phyloP scores from a whole-genome alignment of 768 basidiomycete species.

The Leccinum variicolor region DNA sequence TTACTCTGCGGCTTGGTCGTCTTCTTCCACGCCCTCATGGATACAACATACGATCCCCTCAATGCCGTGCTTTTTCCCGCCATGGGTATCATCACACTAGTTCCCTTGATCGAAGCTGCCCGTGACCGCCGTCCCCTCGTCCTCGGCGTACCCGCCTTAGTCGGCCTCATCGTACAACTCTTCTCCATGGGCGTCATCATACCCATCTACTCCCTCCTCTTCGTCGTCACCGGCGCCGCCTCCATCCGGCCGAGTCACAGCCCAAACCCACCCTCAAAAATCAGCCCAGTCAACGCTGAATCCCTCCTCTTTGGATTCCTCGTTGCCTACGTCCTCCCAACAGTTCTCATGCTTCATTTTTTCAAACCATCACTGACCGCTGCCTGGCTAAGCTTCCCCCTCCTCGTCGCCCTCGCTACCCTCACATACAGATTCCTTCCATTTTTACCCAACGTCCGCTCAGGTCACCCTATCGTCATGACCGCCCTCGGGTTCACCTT shows the following conservation, averaged over 20 bases:
- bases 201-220: constrained; percentile 47
- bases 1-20: constrained; percentile 42
- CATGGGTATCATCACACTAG: constrained; percentile 7
- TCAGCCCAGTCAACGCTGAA: constrained; percentile 47
- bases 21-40: constrained; percentile 41
- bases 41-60: constrained; percentile 14
- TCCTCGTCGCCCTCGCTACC: constrained; percentile 41
- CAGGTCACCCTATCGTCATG: too few species aligned
- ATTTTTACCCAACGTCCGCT: constrained; percentile 11
- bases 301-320: constrained; percentile 49
- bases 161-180: constrained; percentile 41
- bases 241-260: not conserved
- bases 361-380: constrained; percentile 44
- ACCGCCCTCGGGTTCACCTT: too few species aligned
- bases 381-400: constrained; percentile 53
- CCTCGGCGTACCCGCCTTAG: constrained; percentile 40
- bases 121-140: constrained; percentile 34
- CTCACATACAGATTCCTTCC: constrained; percentile 37
- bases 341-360: constrained; percentile 41
- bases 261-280: constrained; percentile 16
- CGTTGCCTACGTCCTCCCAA: constrained; percentile 44
- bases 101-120: constrained; percentile 44
- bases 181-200: constrained; percentile 41
- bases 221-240: constrained; percentile 39
- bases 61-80: constrained; percentile 13